Conservation (phyloP, 2,329 filamentous ascomycete species). For the Aspergillus puulaauensis region DNA sequence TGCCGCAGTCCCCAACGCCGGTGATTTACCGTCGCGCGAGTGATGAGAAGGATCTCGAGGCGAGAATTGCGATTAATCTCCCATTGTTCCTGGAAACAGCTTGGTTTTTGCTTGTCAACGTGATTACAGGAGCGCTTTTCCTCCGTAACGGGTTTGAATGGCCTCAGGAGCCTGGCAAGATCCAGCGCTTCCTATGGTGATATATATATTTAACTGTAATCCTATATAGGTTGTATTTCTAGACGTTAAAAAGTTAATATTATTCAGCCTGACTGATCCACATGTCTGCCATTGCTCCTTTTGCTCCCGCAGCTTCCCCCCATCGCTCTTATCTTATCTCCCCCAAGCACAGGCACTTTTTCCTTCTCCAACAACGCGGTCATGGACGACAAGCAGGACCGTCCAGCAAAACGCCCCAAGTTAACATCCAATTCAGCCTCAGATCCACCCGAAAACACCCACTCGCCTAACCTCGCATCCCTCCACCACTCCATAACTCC, state of each 20-base stretch:
- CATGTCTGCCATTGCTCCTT: neutral
- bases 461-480: slow-evolving; percentile 20
- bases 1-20: slow-evolving; percentile 53
- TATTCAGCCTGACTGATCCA: neutral
- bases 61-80: slow-evolving; percentile 27
- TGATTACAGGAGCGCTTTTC: slow-evolving; percentile 29
- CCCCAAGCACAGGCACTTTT: neutral
- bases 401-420: slow-evolving; percentile 16
- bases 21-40: slow-evolving; percentile 26
- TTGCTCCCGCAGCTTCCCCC: neutral
- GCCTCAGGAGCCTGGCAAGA: slow-evolving; percentile 33
- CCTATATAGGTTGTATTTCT: slow-evolving; percentile 9
- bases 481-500: slow-evolving; percentile 33
- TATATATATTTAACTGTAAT: neutral
- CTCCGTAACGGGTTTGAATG: slow-evolving; percentile 25
- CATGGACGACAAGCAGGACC: slow-evolving; percentile 7
- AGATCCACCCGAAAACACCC: neutral
- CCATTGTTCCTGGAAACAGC: slow-evolving; percentile 51
- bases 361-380: slow-evolving; percentile 1
- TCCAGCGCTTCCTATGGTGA: slow-evolving; percentile 70
- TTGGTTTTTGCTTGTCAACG: slow-evolving; percentile 54
- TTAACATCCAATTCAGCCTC: neutral
- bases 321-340: slow-evolving; percentile 3
- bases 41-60: slow-evolving; percentile 24
- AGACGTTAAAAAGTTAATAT: neutral